These are phyloP conservation scores for Rubus parviflorus DNA, from an alignment of 306 rosid genomes.

Conservation along the genomic window DNA sequence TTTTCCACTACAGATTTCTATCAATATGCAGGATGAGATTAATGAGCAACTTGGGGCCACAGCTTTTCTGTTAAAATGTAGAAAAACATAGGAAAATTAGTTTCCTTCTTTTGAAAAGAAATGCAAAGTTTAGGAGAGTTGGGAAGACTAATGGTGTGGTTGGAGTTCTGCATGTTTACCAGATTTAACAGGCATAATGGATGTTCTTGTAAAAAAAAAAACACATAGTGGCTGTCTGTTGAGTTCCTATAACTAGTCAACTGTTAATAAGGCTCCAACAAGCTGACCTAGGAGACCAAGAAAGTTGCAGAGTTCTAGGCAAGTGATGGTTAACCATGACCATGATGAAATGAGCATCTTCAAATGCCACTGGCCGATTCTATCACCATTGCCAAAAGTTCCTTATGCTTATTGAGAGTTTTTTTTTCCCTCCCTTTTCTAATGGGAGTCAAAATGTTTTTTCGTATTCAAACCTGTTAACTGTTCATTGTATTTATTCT, in stretches of 20 bases:
- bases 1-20: background rate
- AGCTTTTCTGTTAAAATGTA: background rate
- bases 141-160: background rate
- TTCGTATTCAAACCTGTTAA: background rate
- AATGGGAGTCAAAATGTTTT: background rate
- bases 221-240: background rate
- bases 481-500: conserved; percentile 22
- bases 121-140: background rate
- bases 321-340: background rate
- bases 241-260: background rate
- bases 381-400: background rate
- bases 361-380: background rate
- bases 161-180: background rate
- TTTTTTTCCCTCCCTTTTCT: background rate
- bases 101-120: background rate
- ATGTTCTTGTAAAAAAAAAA: no score
- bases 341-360: conserved; percentile 4
- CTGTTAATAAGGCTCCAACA: background rate
- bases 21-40: background rate
- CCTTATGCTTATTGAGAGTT: background rate
- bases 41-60: background rate
- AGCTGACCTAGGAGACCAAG: background rate
- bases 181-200: background rate
- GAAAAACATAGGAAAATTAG: background rate
- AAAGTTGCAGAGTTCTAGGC: background rate